Conservation (phyloP, 345 rosid genomes). For the Eucalyptus lansdowneana region DNA sequence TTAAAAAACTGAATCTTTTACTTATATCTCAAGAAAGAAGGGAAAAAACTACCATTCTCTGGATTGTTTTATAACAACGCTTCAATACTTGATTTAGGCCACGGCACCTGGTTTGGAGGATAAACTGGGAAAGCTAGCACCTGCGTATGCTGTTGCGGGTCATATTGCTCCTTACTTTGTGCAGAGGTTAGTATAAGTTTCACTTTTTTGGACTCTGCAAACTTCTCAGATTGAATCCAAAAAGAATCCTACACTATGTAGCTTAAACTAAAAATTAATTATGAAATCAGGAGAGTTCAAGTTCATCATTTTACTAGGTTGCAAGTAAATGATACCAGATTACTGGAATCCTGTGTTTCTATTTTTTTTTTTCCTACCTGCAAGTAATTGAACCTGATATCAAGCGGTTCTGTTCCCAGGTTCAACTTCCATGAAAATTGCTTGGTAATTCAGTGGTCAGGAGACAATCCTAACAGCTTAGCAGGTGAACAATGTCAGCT, state of each 20-base stretch:
- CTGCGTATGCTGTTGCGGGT: constrained; percentile 88
- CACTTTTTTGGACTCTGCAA: background rate
- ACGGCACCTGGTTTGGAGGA: constrained; percentile 80
- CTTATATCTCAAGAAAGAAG: background rate
- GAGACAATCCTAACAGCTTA: constrained; percentile 97
- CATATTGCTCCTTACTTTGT: constrained; percentile 67
- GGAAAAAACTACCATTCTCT: background rate
- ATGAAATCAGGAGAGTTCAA: background rate
- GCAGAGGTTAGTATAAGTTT: constrained; percentile 40
- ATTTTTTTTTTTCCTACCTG: accelerated
- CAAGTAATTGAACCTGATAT: background rate
- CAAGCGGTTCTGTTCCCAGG: constrained; percentile 11
- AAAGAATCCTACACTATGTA: background rate
- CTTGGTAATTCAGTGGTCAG: constrained; percentile 89
- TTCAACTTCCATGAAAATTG: constrained; percentile 58
- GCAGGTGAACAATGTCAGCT: constrained; percentile 40
- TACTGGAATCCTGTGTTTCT: background rate
- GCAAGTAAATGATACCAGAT: background rate
- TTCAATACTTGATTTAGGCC: constrained; percentile 30
- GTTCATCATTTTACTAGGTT: background rate
- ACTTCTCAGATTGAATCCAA: background rate
- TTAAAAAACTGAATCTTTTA: background rate
- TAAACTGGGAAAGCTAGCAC: constrained; percentile 80
- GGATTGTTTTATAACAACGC: background rate
- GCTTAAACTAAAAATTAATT: background rate